Conservation (phyloP, 352 stramenopile species). For the Pilasporangium apinafurcum region DNA sequence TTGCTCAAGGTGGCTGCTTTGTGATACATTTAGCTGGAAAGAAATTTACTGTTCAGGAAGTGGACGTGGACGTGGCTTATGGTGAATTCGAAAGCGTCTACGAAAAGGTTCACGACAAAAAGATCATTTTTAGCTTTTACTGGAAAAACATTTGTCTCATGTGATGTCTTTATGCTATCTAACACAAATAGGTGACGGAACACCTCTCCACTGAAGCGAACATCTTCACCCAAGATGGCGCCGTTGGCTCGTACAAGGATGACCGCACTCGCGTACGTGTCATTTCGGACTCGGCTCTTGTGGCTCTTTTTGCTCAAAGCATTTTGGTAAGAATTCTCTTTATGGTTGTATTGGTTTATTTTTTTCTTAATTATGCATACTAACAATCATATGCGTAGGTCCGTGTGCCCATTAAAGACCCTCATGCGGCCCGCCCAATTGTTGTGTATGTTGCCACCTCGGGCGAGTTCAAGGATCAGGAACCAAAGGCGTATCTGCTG, state of each 20-base stretch:
- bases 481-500: slow-evolving; percentile 50
- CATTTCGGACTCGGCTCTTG: slow-evolving; percentile 69
- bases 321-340: too few relatives aligned
- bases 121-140: neutral
- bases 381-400: too few relatives aligned
- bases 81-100: slow-evolving; percentile 63
- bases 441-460: slow-evolving; percentile 65
- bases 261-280: slow-evolving; percentile 70
- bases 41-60: slow-evolving; percentile 43
- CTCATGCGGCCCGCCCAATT: slow-evolving; percentile 65
- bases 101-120: slow-evolving; percentile 25
- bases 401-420: slow-evolving; percentile 55
- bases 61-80: slow-evolving; percentile 60
- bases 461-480: slow-evolving; percentile 54
- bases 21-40: slow-evolving; percentile 33
- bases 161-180: slow-evolving; percentile 1
- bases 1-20: neutral
- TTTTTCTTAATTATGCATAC: neutral
- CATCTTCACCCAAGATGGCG: slow-evolving; percentile 72
- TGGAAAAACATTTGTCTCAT: neutral
- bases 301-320: slow-evolving; percentile 66
- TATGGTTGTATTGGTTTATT: neutral
- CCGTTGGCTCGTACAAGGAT: slow-evolving; percentile 71
- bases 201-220: slow-evolving; percentile 49
- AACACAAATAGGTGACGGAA: slow-evolving; percentile 34